These are phyloP conservation scores for Collybia nuda DNA, from an alignment of 768 basidiomycete genomes.

Conservation along the genomic window DNA sequence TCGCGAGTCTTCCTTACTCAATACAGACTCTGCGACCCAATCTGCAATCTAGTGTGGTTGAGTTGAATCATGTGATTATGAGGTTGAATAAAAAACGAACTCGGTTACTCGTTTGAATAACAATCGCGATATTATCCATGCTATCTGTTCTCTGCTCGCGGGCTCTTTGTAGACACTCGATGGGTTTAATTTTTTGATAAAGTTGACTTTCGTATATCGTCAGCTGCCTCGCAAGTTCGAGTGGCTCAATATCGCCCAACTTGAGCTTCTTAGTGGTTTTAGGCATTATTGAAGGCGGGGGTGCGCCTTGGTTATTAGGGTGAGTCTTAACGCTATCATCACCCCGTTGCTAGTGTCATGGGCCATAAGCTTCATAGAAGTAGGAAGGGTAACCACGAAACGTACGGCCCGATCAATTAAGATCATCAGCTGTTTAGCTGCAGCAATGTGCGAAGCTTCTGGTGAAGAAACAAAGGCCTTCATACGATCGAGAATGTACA, in stretches of 20 bases:
- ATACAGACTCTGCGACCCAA: constrained; percentile 89
- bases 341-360: constrained; percentile 39
- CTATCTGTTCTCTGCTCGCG: constrained; percentile 73
- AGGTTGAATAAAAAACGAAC: constrained; percentile 31
- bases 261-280: constrained; percentile 73
- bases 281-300: constrained; percentile 77
- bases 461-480: constrained; percentile 74
- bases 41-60: constrained; percentile 67
- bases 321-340: constrained; percentile 58
- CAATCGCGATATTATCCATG: constrained; percentile 80
- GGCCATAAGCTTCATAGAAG: constrained; percentile 5
- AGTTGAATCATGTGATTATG: background rate
- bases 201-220: constrained; percentile 88
- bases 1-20: constrained; percentile 78
- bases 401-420: constrained; percentile 77
- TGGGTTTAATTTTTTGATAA: constrained; percentile 85
- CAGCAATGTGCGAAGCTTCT: constrained; percentile 60
- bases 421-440: constrained; percentile 72
- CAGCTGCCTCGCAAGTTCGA: constrained; percentile 90
- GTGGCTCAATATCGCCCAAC: constrained; percentile 80
- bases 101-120: constrained; percentile 87
- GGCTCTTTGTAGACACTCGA: constrained; percentile 87
- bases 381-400: constrained; percentile 1
- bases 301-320: constrained; percentile 53
- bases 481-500: constrained; percentile 78